These are phyloP conservation scores for Noccaea caerulescens DNA, from an alignment of 345 rosid genomes.

Conservation along the genomic window DNA sequence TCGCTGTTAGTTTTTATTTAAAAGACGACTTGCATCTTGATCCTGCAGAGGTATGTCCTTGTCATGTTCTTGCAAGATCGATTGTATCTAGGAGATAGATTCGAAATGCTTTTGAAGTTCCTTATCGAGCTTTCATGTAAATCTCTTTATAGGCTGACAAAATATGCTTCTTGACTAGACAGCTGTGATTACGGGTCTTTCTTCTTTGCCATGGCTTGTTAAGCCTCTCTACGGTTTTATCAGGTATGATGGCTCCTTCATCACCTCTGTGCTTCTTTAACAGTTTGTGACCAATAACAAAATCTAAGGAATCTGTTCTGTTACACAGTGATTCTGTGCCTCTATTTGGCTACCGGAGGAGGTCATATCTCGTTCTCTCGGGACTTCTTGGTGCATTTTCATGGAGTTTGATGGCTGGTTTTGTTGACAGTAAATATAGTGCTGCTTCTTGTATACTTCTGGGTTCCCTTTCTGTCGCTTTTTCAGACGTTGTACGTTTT, in stretches of 20 bases:
- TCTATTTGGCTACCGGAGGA: constrained; percentile 91
- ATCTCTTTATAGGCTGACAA: constrained; percentile 53
- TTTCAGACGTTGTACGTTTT: constrained; percentile 87
- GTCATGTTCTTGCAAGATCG: not conserved
- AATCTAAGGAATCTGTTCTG: constrained; percentile 12
- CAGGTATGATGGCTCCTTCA: constrained; percentile 55
- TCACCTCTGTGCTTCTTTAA: not conserved
- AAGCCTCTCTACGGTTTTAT: constrained; percentile 95
- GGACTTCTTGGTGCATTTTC: constrained; percentile 97
- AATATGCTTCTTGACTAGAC: constrained; percentile 70
- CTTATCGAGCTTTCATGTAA: constrained; percentile 9
- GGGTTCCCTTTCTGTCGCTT: constrained; percentile 95
- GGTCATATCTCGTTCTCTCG: constrained; percentile 91
- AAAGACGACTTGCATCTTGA: constrained; percentile 97
- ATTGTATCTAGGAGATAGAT: not conserved
- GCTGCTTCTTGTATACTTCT: constrained; percentile 89
- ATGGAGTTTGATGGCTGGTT: constrained; percentile 93
- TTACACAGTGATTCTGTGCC: constrained; percentile 85
- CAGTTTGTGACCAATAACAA: not conserved
- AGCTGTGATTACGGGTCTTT: constrained; percentile 93
- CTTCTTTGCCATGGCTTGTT: constrained; percentile 95
- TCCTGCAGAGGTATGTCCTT: constrained; percentile 87
- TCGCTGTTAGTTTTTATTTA: constrained; percentile 89
- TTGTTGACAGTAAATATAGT: constrained; percentile 84
- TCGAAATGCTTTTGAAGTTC: constrained; percentile 10